Percentiles rank a stretch among this genome's conserved stretches.
phyloP scores from a whole-genome alignment of 768 basidiomycete genomes.

The Udeniomyces megalosporus region DNA sequence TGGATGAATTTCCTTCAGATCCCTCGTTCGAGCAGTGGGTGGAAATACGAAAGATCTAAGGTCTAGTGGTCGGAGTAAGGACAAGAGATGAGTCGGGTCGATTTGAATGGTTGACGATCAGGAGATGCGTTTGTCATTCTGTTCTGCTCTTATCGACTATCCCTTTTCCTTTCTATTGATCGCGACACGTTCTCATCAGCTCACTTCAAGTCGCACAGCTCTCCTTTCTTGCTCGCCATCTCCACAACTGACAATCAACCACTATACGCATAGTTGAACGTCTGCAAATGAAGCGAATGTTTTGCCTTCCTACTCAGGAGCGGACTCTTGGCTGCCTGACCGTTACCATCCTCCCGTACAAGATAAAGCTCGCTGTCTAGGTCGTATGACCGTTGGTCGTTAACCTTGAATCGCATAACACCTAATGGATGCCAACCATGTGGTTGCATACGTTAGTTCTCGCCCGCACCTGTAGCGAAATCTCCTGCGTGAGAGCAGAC shows the following conservation, averaged over 20 bases:
- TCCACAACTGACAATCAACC: not conserved
- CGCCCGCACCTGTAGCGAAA: too few species aligned
- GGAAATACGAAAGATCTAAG: too few species aligned
- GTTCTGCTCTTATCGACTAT: too few species aligned
- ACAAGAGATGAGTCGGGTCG: too few species aligned
- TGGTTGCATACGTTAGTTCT: not conserved
- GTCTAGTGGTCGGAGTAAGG: not conserved
- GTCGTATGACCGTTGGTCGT: conserved; percentile 15
- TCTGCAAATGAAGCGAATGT: conserved; percentile 8
- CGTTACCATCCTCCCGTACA: not conserved
- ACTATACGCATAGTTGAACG: conserved; percentile 14
- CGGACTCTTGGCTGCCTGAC: not conserved
- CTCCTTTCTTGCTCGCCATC: too few species aligned
- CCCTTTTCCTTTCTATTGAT: not conserved
- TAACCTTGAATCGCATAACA: conserved; percentile 13
- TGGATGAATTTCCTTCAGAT: too few species aligned
- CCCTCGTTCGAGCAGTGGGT: too few species aligned
- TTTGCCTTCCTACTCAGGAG: not conserved
- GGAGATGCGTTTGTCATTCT: too few species aligned
- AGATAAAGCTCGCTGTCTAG: conserved; percentile 10
- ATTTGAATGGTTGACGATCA: too few species aligned
- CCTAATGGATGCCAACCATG: not conserved
- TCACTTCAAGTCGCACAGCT: not conserved
- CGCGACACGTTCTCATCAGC: not conserved
- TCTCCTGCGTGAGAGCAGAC: too few species aligned